These are phyloP conservation scores for Amphirosellinia nigrospora DNA, from an alignment of 495 filamentous ascomycete species.

Conservation along the genomic window DNA sequence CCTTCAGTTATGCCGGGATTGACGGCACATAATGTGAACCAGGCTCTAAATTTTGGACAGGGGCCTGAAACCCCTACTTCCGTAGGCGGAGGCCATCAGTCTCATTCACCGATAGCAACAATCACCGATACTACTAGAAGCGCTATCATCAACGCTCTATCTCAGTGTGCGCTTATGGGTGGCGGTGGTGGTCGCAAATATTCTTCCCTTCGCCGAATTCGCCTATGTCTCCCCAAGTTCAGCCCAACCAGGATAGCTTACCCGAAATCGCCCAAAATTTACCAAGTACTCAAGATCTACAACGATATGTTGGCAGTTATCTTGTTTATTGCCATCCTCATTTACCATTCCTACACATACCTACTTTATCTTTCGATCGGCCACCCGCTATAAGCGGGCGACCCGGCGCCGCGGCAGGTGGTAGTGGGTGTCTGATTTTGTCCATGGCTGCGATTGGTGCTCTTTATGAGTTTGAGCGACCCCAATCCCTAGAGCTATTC, in stretches of 20 bases:
- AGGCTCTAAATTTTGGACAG: constrained; percentile 64
- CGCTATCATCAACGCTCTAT: constrained; percentile 81
- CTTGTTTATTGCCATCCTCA: constrained; percentile 96
- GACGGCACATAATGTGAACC: constrained; percentile 60
- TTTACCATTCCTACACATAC: constrained; percentile 89
- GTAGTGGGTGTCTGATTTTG: constrained; percentile 87
- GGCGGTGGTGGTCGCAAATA: constrained; percentile 76
- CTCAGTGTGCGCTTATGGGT: constrained; percentile 75
- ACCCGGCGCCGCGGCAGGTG: constrained; percentile 68
- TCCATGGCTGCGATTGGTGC: constrained; percentile 97
- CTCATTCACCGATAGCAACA: constrained; percentile 63
- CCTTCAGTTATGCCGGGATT: constrained; percentile 57
- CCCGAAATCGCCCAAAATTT: constrained; percentile 60
- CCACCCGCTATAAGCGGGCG: constrained; percentile 70
- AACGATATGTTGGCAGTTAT: constrained; percentile 90
- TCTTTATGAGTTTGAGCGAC: constrained; percentile 86
- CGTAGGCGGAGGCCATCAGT: constrained; percentile 66
- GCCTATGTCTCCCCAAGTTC: constrained; percentile 63
- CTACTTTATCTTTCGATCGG: constrained; percentile 89
- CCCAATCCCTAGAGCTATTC: constrained; percentile 83
- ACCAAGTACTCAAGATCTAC: constrained; percentile 89
- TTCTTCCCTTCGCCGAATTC: constrained; percentile 71
- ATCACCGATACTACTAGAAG: constrained; percentile 95
- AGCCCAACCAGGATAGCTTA: constrained; percentile 55
- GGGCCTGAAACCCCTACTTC: constrained; percentile 73